Conservation (phyloP, 371 early-diverging fungal genomes). For the Mucor sp. region DNA sequence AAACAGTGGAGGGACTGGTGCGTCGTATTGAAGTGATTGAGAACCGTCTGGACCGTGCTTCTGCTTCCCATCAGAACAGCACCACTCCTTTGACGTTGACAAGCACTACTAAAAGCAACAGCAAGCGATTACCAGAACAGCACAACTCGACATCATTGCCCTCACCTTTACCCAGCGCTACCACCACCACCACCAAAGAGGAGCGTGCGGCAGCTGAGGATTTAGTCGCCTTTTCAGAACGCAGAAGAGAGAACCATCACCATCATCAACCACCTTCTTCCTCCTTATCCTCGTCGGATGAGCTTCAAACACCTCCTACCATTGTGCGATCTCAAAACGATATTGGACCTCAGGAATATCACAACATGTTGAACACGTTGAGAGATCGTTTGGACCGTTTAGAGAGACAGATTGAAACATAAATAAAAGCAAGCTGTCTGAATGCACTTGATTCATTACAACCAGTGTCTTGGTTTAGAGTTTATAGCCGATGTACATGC, state of each 20-base stretch:
- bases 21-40: conserved; percentile 15
- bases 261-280: neutral
- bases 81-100: neutral
- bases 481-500: neutral
- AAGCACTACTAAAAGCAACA: neutral
- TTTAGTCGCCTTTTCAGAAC: conserved; percentile 22
- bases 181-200: conserved; percentile 10
- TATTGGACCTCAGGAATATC: conserved; percentile 33
- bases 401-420: conserved; percentile 30
- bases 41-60: neutral
- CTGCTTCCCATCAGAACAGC: neutral
- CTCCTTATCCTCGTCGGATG: conserved; percentile 1
- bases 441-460: too few species aligned
- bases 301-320: conserved; percentile 31
- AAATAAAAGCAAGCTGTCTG: neutral
- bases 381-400: conserved; percentile 31
- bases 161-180: conserved; percentile 25
- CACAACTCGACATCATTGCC: conserved; percentile 2
- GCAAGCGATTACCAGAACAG: neutral
- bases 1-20: conserved; percentile 13
- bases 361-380: conserved; percentile 26
- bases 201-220: conserved; percentile 26
- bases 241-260: conserved; percentile 6
- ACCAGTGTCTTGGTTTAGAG: too few species aligned
- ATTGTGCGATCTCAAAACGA: conserved; percentile 38